phyloP scores from a whole-genome alignment of 371 early-diverging fungal species.

The Syncephalis fuscata region DNA sequence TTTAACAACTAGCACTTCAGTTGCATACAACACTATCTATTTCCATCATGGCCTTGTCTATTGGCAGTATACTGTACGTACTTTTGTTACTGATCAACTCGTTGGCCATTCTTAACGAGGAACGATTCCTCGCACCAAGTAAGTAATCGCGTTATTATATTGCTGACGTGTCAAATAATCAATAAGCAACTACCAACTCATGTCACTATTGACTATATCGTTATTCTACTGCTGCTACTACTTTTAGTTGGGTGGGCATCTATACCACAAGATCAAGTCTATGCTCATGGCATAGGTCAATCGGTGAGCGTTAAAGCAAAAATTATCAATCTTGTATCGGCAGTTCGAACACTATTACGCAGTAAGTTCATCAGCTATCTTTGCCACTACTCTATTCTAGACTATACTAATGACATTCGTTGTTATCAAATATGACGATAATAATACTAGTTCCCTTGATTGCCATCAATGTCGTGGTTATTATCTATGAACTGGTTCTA shows the following conservation, averaged over 20 bases:
- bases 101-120: constrained; percentile 84
- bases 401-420: neutral
- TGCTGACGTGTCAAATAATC: too few relatives aligned
- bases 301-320: constrained; percentile 58
- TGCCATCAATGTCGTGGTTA: constrained; percentile 62
- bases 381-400: neutral
- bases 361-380: constrained; percentile 34
- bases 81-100: constrained; percentile 74
- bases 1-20: too few relatives aligned
- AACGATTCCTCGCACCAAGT: constrained; percentile 89
- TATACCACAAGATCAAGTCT: neutral
- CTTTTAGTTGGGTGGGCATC: neutral
- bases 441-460: constrained; percentile 58
- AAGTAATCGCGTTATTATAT: constrained; percentile 11
- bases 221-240: too few relatives aligned
- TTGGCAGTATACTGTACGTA: constrained; percentile 41
- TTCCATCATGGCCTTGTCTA: constrained; percentile 5
- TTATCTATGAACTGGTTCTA: constrained; percentile 65
- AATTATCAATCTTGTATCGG: constrained; percentile 75
- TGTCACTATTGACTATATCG: neutral
- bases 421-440: neutral
- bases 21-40: too few relatives aligned
- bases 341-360: constrained; percentile 80
- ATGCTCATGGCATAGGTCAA: constrained; percentile 23
- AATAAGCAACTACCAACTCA: neutral